These are phyloP conservation scores for Halophytophthora batemanensis DNA, from an alignment of 352 stramenopile species.

Conservation along the genomic window DNA sequence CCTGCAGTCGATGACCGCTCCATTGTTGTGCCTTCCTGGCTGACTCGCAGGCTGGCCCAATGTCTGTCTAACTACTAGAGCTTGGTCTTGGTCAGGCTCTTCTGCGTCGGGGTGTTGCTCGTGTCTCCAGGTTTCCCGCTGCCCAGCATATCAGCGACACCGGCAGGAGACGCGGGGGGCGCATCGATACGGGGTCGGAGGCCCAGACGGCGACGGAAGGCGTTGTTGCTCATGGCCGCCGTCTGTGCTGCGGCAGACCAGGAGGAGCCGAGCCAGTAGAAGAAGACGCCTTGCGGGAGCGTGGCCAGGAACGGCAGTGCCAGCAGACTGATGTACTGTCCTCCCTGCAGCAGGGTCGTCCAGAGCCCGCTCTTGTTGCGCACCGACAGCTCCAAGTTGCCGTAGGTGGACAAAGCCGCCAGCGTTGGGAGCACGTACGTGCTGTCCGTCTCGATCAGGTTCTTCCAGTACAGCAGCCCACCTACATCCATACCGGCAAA, in stretches of 20 bases:
- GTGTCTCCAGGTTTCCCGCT: conserved; percentile 9
- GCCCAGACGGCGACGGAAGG: conserved; percentile 53
- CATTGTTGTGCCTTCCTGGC: too few relatives aligned
- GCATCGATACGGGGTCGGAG: conserved; percentile 41
- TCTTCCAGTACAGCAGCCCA: conserved; percentile 62
- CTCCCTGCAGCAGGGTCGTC: conserved; percentile 34
- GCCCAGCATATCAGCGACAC: conserved; percentile 15
- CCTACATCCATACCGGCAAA: conserved; percentile 58
- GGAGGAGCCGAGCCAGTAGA: conserved; percentile 76
- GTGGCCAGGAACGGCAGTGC: conserved; percentile 46
- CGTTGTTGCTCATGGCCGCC: conserved; percentile 60
- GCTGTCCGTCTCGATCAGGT: conserved; percentile 59
- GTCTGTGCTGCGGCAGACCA: conserved; percentile 67
- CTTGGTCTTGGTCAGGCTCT: too few relatives aligned
- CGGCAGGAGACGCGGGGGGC: conserved; percentile 13
- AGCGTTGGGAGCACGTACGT: conserved; percentile 59
- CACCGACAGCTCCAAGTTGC: conserved; percentile 53
- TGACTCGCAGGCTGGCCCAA: too few relatives aligned
- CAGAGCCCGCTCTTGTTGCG: conserved; percentile 49
- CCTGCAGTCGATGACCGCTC: too few relatives aligned
- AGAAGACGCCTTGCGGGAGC: conserved; percentile 74
- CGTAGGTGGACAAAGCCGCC: conserved; percentile 54
- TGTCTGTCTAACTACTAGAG: too few relatives aligned
- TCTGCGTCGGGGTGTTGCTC: too few relatives aligned
- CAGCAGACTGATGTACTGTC: conserved; percentile 57